Evolutionary conservation across 2,329 filamentous ascomycete species (phyloP).

Genomic region (Alternaria rosae): DNA sequence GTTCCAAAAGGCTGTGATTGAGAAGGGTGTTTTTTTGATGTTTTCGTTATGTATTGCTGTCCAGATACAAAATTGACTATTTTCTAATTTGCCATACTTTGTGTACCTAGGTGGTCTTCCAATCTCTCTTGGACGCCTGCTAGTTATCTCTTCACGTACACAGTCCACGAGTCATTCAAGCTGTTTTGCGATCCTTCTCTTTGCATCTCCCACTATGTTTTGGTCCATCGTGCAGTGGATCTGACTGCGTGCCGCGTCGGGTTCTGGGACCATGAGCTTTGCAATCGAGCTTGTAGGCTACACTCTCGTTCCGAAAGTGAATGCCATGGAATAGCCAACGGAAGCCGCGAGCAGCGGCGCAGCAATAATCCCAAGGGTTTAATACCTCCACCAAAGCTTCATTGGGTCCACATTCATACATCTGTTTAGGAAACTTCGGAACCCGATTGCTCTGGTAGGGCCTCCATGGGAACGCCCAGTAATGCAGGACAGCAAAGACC

Average conservation of each 20-base stretch:
- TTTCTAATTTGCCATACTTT: background rate
- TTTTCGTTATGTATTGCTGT: background rate
- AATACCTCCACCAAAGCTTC: conserved; percentile 74
- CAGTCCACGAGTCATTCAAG: background rate
- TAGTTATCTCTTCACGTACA: background rate
- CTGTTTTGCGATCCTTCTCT: background rate
- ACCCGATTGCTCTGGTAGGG: conserved; percentile 63
- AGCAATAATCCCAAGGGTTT: conserved; percentile 84
- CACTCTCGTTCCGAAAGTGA: conserved; percentile 61
- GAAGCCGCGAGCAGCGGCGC: conserved; percentile 77
- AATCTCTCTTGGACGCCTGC: background rate
- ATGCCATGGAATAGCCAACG: conserved; percentile 82
- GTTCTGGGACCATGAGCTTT: background rate
- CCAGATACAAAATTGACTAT: background rate
- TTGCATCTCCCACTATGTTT: background rate
- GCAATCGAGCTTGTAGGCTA: conserved; percentile 43
- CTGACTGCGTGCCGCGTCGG: background rate
- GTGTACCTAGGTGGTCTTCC: background rate
- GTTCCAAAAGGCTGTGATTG: background rate
- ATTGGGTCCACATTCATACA: conserved; percentile 69
- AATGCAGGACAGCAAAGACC: conserved; percentile 76
- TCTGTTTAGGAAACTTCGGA: conserved; percentile 13
- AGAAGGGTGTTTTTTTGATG: background rate
- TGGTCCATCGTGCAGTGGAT: background rate
- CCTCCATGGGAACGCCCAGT: conserved; percentile 82